A percentile compares a stretch with the other conserved stretches of the same genome.
These are phyloP conservation scores for Stipa capillata DNA, from an alignment of 176 grass and related monocot species.

Conservation along the genomic window DNA sequence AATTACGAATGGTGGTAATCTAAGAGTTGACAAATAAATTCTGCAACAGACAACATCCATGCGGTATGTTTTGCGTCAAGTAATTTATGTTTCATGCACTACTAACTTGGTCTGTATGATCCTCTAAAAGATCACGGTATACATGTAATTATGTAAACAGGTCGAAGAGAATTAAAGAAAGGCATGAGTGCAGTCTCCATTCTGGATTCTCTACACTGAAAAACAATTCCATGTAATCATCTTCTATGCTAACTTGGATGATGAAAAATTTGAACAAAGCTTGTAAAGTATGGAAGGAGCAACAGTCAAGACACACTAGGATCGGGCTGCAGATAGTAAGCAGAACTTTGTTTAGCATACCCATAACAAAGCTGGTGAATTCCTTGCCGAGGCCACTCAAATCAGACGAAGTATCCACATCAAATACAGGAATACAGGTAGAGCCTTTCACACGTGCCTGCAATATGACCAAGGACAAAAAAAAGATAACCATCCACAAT, in stretches of 20 bases:
- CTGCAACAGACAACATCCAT: background rate
- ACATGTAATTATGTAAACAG: background rate
- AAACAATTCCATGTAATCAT: background rate
- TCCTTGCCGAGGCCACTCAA: slow-evolving; percentile 54
- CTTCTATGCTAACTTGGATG: background rate
- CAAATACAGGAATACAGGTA: slow-evolving; percentile 92
- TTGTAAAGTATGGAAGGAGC: background rate
- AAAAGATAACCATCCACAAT: background rate
- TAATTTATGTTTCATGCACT: background rate
- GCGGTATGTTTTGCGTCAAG: background rate
- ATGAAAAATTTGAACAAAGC: background rate
- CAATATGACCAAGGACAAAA: background rate
- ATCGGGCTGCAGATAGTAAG: background rate
- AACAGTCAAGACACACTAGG: background rate
- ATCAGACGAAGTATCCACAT: slow-evolving; percentile 49
- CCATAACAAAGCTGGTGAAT: slow-evolving; percentile 85
- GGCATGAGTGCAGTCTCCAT: background rate
- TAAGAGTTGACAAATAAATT: background rate
- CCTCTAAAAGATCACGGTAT: background rate
- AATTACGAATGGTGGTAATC: background rate
- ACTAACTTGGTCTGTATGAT: background rate
- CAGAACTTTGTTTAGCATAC: slow-evolving; percentile 29
- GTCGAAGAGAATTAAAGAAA: background rate
- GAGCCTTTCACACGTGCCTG: slow-evolving; percentile 97
- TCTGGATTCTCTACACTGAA: background rate